These are phyloP conservation scores for Rhizophora apiculata DNA, from an alignment of 345 rosid genomes.

Conservation along the genomic window DNA sequence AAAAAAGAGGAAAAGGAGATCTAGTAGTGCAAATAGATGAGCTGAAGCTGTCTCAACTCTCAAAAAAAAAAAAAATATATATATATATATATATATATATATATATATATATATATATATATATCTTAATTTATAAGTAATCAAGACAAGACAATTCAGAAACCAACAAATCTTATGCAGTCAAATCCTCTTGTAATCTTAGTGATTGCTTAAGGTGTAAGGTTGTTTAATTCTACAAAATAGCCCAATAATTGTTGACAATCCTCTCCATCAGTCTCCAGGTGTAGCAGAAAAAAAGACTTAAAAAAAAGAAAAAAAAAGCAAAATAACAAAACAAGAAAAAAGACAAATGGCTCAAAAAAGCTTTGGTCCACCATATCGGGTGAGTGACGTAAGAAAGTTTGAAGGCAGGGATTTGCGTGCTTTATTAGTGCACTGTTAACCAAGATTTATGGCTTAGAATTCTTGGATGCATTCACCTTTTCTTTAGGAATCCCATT, in stretches of 20 bases:
- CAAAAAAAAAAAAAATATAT: too few relatives aligned
- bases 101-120: too few relatives aligned
- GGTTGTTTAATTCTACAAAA: not conserved
- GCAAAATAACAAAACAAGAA: not conserved
- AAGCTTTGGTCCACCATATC: conserved; percentile 1
- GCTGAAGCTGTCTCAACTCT: not conserved
- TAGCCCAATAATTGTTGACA: conserved; percentile 12
- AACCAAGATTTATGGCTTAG: not conserved
- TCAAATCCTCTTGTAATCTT: conserved; percentile 20
- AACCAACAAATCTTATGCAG: not conserved
- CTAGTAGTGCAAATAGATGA: not conserved
- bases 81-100: too few relatives aligned
- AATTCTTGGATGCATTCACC: not conserved
- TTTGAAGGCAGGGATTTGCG: not conserved
- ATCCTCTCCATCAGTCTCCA: not conserved
- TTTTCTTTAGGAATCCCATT: not conserved
- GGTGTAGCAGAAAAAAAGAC: not conserved
- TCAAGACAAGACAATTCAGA: not conserved
- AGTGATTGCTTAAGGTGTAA: conserved; percentile 7
- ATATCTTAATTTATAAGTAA: not conserved
- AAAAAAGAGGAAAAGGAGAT: not conserved
- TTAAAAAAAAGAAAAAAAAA: conserved; percentile 1
- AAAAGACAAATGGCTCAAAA: not conserved
- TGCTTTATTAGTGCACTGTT: too few relatives aligned
- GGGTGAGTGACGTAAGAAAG: conserved; percentile 2